Base-by-base conservation (phyloP, 257 asterid genomes). In the Solanum pennellii region DNA sequence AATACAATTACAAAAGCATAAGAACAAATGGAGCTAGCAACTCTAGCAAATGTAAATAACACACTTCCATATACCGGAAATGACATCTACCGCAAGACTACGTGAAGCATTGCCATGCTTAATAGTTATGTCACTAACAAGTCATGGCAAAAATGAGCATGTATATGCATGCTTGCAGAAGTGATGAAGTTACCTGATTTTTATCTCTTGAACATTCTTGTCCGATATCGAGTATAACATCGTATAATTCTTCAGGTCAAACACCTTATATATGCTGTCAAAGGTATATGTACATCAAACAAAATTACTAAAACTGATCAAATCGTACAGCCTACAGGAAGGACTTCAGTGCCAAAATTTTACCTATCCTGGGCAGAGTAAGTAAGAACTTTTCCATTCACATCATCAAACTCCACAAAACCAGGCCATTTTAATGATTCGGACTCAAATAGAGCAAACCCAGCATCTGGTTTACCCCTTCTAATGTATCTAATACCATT, bases 341-440 rank as follows among this genome's bases (percentile, higher is more conserved):
- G 39, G 27, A 35, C 52, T 33, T 29, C 76, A 42, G 35, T 15
- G 42, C 37, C 15, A 68, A 90, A 14, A 35, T 62, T 72, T 86
- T 90, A 92, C 99, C 98, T 96, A 88, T 97, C 96, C 89, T 97
- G 98, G n/a, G 98, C 98, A 45, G 99, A 97, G 91, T 97, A 95
- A 45, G 99, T 96, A 75, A 97, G 98, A 85, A 97, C 99, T 91
- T 97, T 97, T 29, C 99, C 99, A 88, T 97, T 97, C 42, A 97
- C 99, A 75, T 97, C 99, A 89, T 97, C 99, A 86, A 97, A 97
- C 92, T 97, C 99, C 87, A 96, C 99, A 91, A 97, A 97, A 44
- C 99, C 99, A 18, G 99, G 99, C 99, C 99, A 97, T 92, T 96
- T 97, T 93, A 97, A 91, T 44, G 99, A 97, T 90, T 97, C 99